These are phyloP conservation scores for Hura crepitans DNA, from an alignment of 441 rosid genomes.

Conservation along the genomic window DNA sequence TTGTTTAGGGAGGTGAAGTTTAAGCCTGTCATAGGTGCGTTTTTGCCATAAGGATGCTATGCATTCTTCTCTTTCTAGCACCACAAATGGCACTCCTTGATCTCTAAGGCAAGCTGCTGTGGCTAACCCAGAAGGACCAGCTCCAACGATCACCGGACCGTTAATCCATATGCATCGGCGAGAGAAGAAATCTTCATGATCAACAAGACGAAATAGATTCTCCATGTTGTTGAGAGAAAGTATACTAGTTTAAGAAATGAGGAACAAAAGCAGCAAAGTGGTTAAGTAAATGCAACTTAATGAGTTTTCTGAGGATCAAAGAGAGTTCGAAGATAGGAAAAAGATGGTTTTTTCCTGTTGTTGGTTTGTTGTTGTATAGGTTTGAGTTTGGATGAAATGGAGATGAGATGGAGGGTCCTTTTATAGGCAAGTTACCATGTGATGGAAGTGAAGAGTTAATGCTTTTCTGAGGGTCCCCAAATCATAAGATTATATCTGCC, in stretches of 20 bases:
- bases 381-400: conserved; percentile 31
- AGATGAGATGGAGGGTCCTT: conserved; percentile 25
- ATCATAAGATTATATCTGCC: conserved; percentile 27
- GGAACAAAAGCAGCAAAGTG: neutral
- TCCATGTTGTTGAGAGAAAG: conserved; percentile 34
- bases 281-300: neutral
- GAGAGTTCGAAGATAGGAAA: conserved; percentile 19
- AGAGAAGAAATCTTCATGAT: conserved; percentile 35
- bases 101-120: conserved; percentile 28
- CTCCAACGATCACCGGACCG: conserved; percentile 30
- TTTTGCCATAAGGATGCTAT: conserved; percentile 34
- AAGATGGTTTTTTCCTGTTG: conserved; percentile 5
- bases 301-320: neutral
- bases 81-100: conserved; percentile 27
- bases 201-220: conserved; percentile 42
- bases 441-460: conserved; percentile 23
- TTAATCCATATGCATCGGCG: conserved; percentile 30
- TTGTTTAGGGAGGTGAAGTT: conserved; percentile 34
- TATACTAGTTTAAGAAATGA: neutral
- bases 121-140: conserved; percentile 34
- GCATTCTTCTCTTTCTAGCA: conserved; percentile 29
- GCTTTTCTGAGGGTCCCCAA: conserved; percentile 28
- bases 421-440: conserved; percentile 38
- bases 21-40: conserved; percentile 30
- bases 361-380: conserved; percentile 21